Base-by-base conservation (phyloP, 257 asterid species). In the Solanum megistacrolobum region DNA sequence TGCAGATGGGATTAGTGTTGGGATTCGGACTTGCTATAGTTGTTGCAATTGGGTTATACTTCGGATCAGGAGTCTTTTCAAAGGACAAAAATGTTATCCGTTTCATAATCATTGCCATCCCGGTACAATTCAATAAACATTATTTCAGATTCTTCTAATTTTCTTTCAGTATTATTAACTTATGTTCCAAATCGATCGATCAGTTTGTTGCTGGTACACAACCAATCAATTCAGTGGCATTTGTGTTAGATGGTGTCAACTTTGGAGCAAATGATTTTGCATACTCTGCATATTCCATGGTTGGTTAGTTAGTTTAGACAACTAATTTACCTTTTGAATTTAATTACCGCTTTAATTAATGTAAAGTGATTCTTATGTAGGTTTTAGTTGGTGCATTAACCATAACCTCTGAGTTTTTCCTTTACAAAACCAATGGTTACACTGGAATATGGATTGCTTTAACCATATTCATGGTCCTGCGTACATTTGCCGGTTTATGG, bases 161-260 rank as follows among this genome's bases (percentile, higher is more conserved):
- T 38, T 46, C 34, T 62, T 35, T 21, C 25, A 58, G 5, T 12
- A 12, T 48, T 14, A 12, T 12, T 12, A 38, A 39, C 3, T 58
- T 74, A 25, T 27, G 8, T 41, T 32, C 68, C 23, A 1, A 84
- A 36, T 4, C 58, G 88, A 7, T 60, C 1, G 69, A 66, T 66
- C 94, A 96, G 98, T 96, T 96, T 89, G 99, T 96, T 12, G 98
- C 99, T 86, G 98, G 96, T 31, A 94, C 98, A 2, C 99, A 94
- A 20, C 98, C 98, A 58, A 92, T 96, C 87, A 96, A 96, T 89
- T 94, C 99, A 13, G 46, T 96, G 52, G 99, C 99, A 3, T 96
- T 96, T 65, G 98, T 96, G 31, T 94, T 96, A 29, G 98, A 96
- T 7, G 98, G 99, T 16, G 94, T 96, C 43, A 96, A 95, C 86